Percentiles rank a stretch among this genome's conserved stretches.
These are phyloP conservation scores for Stachybotrys echinatus DNA, from an alignment of 2,329 filamentous ascomycete species.

Conservation along the genomic window DNA sequence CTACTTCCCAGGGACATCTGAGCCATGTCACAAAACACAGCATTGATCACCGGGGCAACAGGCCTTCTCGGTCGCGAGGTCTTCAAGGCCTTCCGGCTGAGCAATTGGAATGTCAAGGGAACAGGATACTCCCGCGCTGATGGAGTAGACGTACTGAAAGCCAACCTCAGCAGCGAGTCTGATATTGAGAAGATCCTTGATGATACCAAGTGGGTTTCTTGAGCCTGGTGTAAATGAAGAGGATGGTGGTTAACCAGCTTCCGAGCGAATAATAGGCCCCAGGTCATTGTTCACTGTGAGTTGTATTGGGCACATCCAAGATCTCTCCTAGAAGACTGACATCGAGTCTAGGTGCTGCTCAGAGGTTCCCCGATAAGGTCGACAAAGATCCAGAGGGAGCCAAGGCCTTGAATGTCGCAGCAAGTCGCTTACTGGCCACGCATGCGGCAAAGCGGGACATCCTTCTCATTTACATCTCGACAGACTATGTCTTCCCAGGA, in stretches of 20 bases:
- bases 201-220: conserved; percentile 43
- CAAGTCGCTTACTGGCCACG: conserved; percentile 60
- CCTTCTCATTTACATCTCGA: conserved; percentile 73
- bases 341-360: conserved; percentile 64
- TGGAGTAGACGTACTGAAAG: conserved; percentile 60
- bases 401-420: conserved; percentile 66
- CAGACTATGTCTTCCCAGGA: conserved; percentile 76
- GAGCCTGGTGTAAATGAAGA: neutral
- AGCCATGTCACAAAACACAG: conserved; percentile 33
- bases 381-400: conserved; percentile 74
- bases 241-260: conserved; percentile 3
- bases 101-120: conserved; percentile 62
- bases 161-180: conserved; percentile 41
- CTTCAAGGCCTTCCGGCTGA: conserved; percentile 59
- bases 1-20: neutral
- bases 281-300: conserved; percentile 78
- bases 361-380: conserved; percentile 83
- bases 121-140: conserved; percentile 71
- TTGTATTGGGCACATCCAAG: neutral
- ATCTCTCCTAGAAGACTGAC: conserved; percentile 9
- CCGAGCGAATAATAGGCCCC: conserved; percentile 49
- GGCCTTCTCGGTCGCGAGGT: conserved; percentile 80
- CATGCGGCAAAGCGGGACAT: conserved; percentile 58
- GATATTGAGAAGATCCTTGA: conserved; percentile 48
- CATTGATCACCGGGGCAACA: conserved; percentile 77